phyloP scores from a whole-genome alignment of 2,329 filamentous ascomycete genomes.

The Ophiostoma novo-ulmi region DNA sequence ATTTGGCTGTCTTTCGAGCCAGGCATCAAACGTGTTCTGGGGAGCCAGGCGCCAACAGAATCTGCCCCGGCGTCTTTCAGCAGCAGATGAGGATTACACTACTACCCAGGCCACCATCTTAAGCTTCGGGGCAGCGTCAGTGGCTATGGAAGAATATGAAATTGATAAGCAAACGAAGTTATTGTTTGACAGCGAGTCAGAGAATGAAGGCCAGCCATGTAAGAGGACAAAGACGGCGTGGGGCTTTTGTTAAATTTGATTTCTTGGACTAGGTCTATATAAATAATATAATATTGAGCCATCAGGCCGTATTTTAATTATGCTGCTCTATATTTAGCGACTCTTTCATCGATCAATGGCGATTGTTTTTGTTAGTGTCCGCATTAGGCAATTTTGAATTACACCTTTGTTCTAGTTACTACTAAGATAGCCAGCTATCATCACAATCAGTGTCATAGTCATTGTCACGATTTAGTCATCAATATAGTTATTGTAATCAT shows the following conservation, averaged over 20 bases:
- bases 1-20: not conserved
- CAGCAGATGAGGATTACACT: not conserved
- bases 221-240: no score
- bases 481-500: not conserved
- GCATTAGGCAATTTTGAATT: not conserved
- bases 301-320: no score
- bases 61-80: no score
- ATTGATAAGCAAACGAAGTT: no score
- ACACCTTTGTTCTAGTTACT: not conserved
- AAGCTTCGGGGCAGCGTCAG: not conserved
- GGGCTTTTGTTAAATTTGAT: no score
- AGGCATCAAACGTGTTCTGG: not conserved
- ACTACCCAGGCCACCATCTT: not conserved
- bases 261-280: no score
- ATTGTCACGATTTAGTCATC: not conserved
- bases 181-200: no score
- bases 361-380: conserved; percentile 3
- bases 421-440: no score
- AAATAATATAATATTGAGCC: no score
- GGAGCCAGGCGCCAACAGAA: not conserved
- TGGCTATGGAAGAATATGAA: not conserved
- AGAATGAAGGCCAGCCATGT: no score
- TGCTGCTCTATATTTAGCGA: no score
- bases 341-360: not conserved
- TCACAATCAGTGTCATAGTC: no score